Base-by-base conservation (phyloP, 305 asterid genomes). In the Solanum hybrid region DNA sequence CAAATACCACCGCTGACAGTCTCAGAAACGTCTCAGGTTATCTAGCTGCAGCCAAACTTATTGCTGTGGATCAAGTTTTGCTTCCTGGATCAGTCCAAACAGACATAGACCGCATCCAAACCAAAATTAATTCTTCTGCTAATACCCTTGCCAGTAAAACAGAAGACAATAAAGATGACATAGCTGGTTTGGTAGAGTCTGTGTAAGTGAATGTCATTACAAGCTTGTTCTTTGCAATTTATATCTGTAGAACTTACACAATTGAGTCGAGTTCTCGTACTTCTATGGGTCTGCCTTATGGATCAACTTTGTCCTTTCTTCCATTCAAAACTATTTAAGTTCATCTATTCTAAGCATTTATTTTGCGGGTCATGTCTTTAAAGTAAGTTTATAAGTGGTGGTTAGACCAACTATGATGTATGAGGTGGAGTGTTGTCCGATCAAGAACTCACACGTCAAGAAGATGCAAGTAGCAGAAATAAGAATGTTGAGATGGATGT, bases 51-150 rank as follows among this genome's bases (percentile, higher is more conserved):
- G 99, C 99, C 83, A 95, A 94, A 94, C 95, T 93, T 79, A 89
- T 95, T 79, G 91, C 88, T 38, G 95, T 96, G 89, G 95, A 94
- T 90, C 97, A 93, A 93, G 93, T 93, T 91, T 79, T 93, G 39
- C 93, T 97, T 87, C 97, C 99, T 86, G 78, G 93, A 84, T 94
- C 92, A 86, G 95, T 96, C 57, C 97, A 95, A 92, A 70, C 93
- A 24, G 98, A 96, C 92, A 95, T 97, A 20, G 99, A 97, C 91
- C 87, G 82, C 80, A 95, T 96, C 88, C 99, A 94, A 84, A 90
- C 88, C 91, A 95, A 90, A 95, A 93, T 97, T 70, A 92, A 95
- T 93, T 95, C 99, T 82, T 92, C 99, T 29, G 97, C 99, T 79
- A 91, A 51, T 89, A 92, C 94, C 86, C 98, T 97, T 87, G 83